phyloP scores from a whole-genome alignment of 331 rosid genomes.

The Quercus phellos region DNA sequence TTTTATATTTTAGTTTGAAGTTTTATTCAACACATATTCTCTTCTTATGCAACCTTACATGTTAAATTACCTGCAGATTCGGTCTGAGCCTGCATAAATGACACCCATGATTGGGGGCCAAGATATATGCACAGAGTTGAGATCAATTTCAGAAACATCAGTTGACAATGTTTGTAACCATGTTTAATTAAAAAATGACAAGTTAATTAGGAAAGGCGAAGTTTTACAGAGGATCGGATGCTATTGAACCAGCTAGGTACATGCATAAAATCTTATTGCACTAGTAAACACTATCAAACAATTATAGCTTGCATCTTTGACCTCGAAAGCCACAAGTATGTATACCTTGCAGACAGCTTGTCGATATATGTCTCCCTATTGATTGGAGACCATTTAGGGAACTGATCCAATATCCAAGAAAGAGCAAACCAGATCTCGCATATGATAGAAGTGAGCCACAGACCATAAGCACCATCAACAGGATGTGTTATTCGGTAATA shows the following conservation, averaged over 20 bases:
- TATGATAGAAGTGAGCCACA: conserved; percentile 90
- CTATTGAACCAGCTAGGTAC: no score
- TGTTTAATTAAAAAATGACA: neutral
- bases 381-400: conserved; percentile 95
- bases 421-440: conserved; percentile 99
- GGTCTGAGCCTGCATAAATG: neutral
- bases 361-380: conserved; percentile 60
- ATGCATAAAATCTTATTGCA: neutral
- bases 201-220: neutral
- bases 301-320: neutral
- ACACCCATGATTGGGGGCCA: neutral
- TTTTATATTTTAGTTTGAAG: no score
- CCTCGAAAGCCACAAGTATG: neutral
- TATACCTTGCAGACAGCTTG: conserved; percentile 78
- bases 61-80: neutral
- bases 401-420: conserved; percentile 97
- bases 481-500: conserved; percentile 89
- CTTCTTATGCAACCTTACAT: neutral
- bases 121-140: neutral
- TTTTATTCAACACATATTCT: neutral
- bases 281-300: neutral
- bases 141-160: neutral
- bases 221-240: neutral
- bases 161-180: neutral
- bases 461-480: conserved; percentile 86